Evolutionary conservation across 208 protist species (phyloP).

Genomic region (Tritrichomonas foetus): DNA sequence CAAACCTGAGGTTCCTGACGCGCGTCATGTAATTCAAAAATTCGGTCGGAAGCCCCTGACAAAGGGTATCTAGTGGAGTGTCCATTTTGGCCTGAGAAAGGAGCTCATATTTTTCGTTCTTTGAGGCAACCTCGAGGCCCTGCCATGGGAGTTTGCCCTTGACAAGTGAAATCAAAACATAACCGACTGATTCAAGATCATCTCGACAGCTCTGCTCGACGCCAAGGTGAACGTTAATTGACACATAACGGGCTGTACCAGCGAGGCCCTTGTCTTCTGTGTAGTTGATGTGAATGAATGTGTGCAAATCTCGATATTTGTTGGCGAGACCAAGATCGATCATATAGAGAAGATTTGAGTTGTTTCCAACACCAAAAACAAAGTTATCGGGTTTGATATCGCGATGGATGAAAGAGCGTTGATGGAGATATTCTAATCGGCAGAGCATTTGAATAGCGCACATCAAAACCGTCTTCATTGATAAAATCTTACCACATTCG

Average conservation of each 20-base stretch:
- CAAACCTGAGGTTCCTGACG: neutral
- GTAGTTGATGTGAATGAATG: constrained; percentile 96
- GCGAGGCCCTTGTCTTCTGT: constrained; percentile 96
- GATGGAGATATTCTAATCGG: constrained; percentile 64
- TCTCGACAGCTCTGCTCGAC: constrained; percentile 74
- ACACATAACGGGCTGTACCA: constrained; percentile 97
- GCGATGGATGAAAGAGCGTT: constrained; percentile 90
- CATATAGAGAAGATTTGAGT: constrained; percentile 47
- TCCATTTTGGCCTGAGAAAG: neutral
- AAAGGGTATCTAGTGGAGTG: neutral
- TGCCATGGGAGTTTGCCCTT: constrained; percentile 30
- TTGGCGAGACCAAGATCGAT: constrained; percentile 82
- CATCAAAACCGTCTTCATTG: constrained; percentile 18
- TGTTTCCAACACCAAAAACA: constrained; percentile 80
- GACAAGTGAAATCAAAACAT: constrained; percentile 12
- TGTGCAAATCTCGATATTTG: constrained; percentile 91
- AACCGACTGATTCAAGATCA: constrained; percentile 33
- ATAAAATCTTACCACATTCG: constrained; percentile 62
- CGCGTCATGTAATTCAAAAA: neutral
- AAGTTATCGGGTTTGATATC: constrained; percentile 97
- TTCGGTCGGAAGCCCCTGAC: neutral
- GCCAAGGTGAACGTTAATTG: constrained; percentile 97
- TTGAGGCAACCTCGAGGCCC: neutral
- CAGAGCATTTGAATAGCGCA: constrained; percentile 38
- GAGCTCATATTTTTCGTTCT: neutral